phyloP scores from a whole-genome alignment of 306 rosid genomes.

The Delonix regia region DNA sequence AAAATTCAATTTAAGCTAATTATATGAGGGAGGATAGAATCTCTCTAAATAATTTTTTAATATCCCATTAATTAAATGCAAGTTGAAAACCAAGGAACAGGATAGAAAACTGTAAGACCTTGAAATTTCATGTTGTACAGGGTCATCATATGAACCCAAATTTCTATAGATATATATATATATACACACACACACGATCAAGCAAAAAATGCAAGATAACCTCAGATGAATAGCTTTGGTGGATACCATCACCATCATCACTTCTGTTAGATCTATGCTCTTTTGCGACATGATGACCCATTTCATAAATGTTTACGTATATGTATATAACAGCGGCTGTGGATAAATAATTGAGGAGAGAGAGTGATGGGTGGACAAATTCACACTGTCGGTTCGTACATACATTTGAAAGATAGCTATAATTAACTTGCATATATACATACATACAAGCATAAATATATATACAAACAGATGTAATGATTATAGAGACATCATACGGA shows the following conservation, averaged over 20 bases:
- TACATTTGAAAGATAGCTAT: background rate
- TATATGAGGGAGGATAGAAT: background rate
- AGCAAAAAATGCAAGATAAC: slow-evolving; percentile 30
- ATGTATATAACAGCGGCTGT: background rate
- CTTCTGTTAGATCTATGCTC: slow-evolving; percentile 27
- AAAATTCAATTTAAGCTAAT: too few species aligned
- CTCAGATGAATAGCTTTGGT: slow-evolving; percentile 23
- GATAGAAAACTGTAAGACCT: background rate
- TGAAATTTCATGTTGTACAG: background rate
- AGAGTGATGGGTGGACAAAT: slow-evolving; percentile 20
- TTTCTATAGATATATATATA: background rate
- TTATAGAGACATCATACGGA: slow-evolving; percentile 14
- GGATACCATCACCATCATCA: slow-evolving; percentile 41
- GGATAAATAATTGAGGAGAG: slow-evolving; percentile 1
- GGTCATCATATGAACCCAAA: background rate
- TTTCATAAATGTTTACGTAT: slow-evolving; percentile 29
- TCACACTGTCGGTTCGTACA: slow-evolving; percentile 35
- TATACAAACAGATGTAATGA: slow-evolving; percentile 18
- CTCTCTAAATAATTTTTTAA: background rate
- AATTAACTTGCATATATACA: too few species aligned
- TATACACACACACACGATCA: too few species aligned
- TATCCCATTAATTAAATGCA: too few species aligned
- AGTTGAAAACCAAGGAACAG: background rate
- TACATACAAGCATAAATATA: background rate
- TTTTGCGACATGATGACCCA: slow-evolving; percentile 31